A percentile compares a stretch with the other conserved stretches of the same genome.
Evolutionary conservation across 1,284 basidiomycete species (phyloP).

Genomic region (Cerrena zonata): DNA sequence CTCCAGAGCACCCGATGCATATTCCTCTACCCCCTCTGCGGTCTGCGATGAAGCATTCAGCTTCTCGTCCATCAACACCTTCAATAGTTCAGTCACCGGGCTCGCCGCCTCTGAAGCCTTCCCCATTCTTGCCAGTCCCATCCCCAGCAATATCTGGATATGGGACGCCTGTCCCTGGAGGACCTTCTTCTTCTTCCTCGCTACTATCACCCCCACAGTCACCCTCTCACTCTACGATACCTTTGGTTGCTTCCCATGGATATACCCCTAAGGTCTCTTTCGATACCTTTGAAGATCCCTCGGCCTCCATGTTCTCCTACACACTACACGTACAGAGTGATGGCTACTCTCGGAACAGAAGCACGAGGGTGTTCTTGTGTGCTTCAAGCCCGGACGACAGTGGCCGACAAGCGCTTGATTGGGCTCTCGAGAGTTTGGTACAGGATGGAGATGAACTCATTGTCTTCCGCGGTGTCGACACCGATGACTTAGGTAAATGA

Average conservation of each 20-base stretch:
- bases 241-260: slow-evolving; percentile 36
- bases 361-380: slow-evolving; percentile 86
- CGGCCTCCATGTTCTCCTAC: slow-evolving; percentile 46
- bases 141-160: slow-evolving; percentile 8
- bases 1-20: slow-evolving; percentile 23
- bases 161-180: slow-evolving; percentile 9
- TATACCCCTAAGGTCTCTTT: slow-evolving; percentile 81
- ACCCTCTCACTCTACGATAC: slow-evolving; percentile 14
- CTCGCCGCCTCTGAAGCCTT: slow-evolving; percentile 13
- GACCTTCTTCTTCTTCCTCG: slow-evolving; percentile 6
- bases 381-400: slow-evolving; percentile 87
- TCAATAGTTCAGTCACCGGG: slow-evolving; percentile 12
- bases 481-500: slow-evolving; percentile 66
- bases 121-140: slow-evolving; percentile 7
- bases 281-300: slow-evolving; percentile 44
- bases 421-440: slow-evolving; percentile 80
- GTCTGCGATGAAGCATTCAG: slow-evolving; percentile 45
- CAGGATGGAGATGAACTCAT: slow-evolving; percentile 95
- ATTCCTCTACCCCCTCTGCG: slow-evolving; percentile 32
- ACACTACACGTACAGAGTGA: slow-evolving; percentile 79
- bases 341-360: slow-evolving; percentile 73
- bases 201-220: slow-evolving; percentile 13
- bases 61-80: slow-evolving; percentile 25
- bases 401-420: slow-evolving; percentile 79
- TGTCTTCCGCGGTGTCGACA: slow-evolving; percentile 84